Base-by-base conservation (phyloP, 2,329 filamentous ascomycete genomes). In the Diaporthe velutina region DNA sequence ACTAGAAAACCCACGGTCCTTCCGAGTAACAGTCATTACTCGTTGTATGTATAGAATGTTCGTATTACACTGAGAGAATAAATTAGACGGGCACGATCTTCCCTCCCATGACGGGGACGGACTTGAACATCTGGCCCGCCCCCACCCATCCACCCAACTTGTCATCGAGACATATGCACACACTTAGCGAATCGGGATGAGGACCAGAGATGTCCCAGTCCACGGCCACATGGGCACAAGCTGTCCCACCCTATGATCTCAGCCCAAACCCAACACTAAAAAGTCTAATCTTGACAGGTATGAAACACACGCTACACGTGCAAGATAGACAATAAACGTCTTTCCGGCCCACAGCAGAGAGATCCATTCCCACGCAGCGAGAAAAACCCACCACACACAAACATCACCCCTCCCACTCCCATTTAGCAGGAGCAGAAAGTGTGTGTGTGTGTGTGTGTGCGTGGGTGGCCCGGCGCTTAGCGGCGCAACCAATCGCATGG, bases 391-490 rank as follows among this genome's bases (percentile, higher is more conserved):
- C 15, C 13, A 10, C 7, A 19, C 38, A 38, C 61, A 67, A 17
- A 35, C 30, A 52, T 40, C 19, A 4, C 15, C 5, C 28, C 25
- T 28, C 28, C 28, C 15, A 7, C 10, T 19, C 30, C 54, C 30
- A 13, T 12, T 25, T n/a, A 28, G 30, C 22, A 13, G 55, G 3
- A 54, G 25, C 52, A 28, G 25, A 13, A 22, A 13, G n/a, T 17
- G n/a, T 48, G 7, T 54, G n/a, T 52, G 50, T 54, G 50, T 54
- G 55, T 58, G 55, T 17, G 57, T 60, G 57, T 5, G 45, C 38
- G 45, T 28, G 61, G 61, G 61, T 67, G 61, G 61, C 45, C 61
- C 61, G 61, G 61, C 61, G 61, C 61, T 67, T 67, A 67, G 33
- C 42, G 45, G 45, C 45, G 30, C 15, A 8, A 10, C 45, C 52